phyloP scores from a whole-genome alignment of 2,329 filamentous ascomycete species.

The Scytalidium sp. region DNA sequence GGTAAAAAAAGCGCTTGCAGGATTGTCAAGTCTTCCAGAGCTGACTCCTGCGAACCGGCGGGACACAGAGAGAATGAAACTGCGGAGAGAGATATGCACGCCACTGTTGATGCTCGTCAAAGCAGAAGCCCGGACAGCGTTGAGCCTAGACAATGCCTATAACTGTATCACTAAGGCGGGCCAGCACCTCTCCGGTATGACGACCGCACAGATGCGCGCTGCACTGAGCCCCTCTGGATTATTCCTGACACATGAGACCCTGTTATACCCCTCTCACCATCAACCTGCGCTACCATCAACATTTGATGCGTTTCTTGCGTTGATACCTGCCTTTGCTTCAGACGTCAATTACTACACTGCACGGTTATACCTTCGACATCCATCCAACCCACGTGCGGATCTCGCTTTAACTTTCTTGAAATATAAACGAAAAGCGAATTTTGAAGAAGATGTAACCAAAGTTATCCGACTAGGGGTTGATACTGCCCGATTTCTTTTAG shows the following conservation, averaged over 20 bases:
- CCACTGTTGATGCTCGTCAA: constrained; percentile 15
- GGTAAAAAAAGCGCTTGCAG: constrained; percentile 18
- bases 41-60: constrained; percentile 1
- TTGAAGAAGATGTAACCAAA: background rate
- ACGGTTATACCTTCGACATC: constrained; percentile 20
- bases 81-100: constrained; percentile 3
- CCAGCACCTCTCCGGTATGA: constrained; percentile 7
- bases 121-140: constrained; percentile 8
- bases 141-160: constrained; percentile 16
- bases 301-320: constrained; percentile 18
- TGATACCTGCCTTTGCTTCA: constrained; percentile 10
- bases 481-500: constrained; percentile 20
- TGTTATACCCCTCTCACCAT: background rate
- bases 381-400: constrained; percentile 18
- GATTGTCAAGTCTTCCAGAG: constrained; percentile 1
- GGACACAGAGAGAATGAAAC: constrained; percentile 1
- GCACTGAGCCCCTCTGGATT: constrained; percentile 9
- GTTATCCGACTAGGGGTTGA: constrained; percentile 18
- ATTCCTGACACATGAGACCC: constrained; percentile 8
- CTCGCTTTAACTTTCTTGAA: constrained; percentile 13
- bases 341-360: constrained; percentile 7
- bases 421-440: background rate
- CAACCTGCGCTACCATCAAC: background rate
- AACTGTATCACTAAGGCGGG: constrained; percentile 13
- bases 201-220: constrained; percentile 1